Conservation (phyloP, 2,329 filamentous ascomycete species). For the Gyromitra esculenta region DNA sequence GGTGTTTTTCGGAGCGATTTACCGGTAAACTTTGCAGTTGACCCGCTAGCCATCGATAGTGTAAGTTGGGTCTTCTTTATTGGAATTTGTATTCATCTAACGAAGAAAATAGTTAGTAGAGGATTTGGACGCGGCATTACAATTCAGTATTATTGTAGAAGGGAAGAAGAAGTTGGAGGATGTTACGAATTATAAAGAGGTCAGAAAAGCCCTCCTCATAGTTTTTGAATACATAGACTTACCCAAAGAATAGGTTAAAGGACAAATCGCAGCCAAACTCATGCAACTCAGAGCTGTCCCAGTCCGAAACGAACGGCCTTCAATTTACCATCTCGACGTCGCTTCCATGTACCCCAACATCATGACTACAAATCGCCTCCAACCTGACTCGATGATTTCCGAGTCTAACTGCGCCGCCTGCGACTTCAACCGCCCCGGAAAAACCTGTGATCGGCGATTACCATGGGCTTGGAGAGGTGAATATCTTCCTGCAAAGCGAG, state of each 20-base stretch:
- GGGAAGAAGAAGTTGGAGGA: conserved; percentile 84
- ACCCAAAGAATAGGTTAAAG: conserved; percentile 70
- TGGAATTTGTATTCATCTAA: conserved; percentile 13
- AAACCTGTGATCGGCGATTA: conserved; percentile 92
- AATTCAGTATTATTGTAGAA: conserved; percentile 85
- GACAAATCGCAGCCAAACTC: conserved; percentile 78
- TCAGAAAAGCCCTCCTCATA: conserved; percentile 1
- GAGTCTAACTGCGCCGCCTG: conserved; percentile 97
- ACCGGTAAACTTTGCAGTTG: conserved; percentile 91
- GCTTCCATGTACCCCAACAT: conserved; percentile 99
- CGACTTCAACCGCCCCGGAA: conserved; percentile 96
- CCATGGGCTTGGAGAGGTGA: conserved; percentile 99
- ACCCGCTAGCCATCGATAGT: conserved; percentile 87
- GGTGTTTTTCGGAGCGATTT: conserved; percentile 97
- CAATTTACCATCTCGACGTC: conserved; percentile 98
- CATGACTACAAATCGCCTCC: conserved; percentile 98
- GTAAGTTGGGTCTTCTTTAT: conserved; percentile 24
- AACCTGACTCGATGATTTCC: conserved; percentile 98
- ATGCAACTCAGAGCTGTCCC: conserved; percentile 80
- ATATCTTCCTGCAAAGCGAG: conserved; percentile 91
- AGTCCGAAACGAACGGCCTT: conserved; percentile 82
- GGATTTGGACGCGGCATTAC: conserved; percentile 87
- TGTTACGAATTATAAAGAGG: conserved; percentile 80
- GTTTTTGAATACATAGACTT: conserved; percentile 58
- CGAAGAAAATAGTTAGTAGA: conserved; percentile 67